A percentile compares a stretch with the other conserved stretches of the same genome.
Evolutionary conservation across 2,329 filamentous ascomycete genomes (phyloP).

Genomic region (Fusarium liriodendri): DNA sequence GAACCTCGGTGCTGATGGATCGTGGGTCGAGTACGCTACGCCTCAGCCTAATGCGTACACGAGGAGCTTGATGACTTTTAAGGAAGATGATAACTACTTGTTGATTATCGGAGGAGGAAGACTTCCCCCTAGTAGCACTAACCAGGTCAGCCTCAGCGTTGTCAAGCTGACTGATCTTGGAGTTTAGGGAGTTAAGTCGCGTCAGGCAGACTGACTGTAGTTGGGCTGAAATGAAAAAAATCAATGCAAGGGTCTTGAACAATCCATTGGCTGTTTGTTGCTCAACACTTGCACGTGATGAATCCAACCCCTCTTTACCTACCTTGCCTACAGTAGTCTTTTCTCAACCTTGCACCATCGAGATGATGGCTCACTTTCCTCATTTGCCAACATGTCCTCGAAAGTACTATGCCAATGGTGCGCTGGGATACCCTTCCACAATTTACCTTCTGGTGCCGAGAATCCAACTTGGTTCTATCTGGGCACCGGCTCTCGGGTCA

Average conservation of each 20-base stretch:
- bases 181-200: background rate
- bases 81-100: constrained; percentile 47
- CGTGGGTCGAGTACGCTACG: constrained; percentile 51
- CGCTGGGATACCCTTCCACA: background rate
- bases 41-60: constrained; percentile 53
- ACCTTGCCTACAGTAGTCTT: background rate
- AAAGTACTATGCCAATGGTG: background rate
- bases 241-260: background rate
- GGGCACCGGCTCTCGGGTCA: background rate
- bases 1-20: constrained; percentile 49
- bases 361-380: background rate
- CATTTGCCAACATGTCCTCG: background rate
- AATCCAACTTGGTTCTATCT: background rate
- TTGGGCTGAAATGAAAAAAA: background rate
- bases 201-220: background rate
- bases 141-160: constrained; percentile 55
- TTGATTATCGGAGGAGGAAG: constrained; percentile 58
- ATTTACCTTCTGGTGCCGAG: background rate
- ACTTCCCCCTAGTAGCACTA: constrained; percentile 59
- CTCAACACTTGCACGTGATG: background rate
- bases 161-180: constrained; percentile 32
- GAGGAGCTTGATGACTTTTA: constrained; percentile 50
- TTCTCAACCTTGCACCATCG: background rate
- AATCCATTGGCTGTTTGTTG: background rate
- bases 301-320: background rate